phyloP scores from a whole-genome alignment of 1,284 basidiomycete species.

The Cutaneotrichosporon cutaneum region DNA sequence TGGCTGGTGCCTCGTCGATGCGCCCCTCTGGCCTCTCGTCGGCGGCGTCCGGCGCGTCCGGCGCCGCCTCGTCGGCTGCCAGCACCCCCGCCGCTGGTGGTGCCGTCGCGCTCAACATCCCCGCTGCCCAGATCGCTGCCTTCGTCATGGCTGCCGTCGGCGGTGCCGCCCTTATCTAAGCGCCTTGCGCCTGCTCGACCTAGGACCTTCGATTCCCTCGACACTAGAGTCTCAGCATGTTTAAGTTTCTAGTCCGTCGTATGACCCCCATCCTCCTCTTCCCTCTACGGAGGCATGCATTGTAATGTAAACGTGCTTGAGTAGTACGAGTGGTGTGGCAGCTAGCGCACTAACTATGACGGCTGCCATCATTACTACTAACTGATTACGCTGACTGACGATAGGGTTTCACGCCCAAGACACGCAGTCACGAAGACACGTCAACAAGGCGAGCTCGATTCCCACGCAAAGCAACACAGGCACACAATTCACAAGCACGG shows the following conservation, averaged over 20 bases:
- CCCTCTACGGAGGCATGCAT: conserved; percentile 9
- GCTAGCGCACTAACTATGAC: too few relatives aligned
- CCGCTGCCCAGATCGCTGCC: conserved; percentile 4
- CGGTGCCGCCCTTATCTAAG: conserved; percentile 14
- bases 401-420: too few relatives aligned
- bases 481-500: too few relatives aligned
- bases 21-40: too few relatives aligned
- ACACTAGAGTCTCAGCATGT: background rate
- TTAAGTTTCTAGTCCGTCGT: conserved; percentile 7
- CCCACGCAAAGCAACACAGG: too few relatives aligned
- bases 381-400: too few relatives aligned
- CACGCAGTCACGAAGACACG: too few relatives aligned
- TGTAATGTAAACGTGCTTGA: conserved; percentile 5
- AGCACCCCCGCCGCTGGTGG: background rate
- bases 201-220: background rate
- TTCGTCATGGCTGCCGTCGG: conserved; percentile 8
- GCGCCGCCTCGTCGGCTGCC: background rate
- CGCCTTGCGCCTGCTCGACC: conserved; percentile 1
- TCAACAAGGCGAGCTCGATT: too few relatives aligned
- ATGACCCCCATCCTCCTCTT: conserved; percentile 1
- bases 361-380: too few relatives aligned
- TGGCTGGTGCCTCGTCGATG: too few relatives aligned
- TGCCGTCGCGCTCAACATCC: background rate
- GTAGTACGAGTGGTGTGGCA: too few relatives aligned
- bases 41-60: too few relatives aligned